Conservation (phyloP, 129 eudicot genomes). For the Flaveria sonorensis region DNA sequence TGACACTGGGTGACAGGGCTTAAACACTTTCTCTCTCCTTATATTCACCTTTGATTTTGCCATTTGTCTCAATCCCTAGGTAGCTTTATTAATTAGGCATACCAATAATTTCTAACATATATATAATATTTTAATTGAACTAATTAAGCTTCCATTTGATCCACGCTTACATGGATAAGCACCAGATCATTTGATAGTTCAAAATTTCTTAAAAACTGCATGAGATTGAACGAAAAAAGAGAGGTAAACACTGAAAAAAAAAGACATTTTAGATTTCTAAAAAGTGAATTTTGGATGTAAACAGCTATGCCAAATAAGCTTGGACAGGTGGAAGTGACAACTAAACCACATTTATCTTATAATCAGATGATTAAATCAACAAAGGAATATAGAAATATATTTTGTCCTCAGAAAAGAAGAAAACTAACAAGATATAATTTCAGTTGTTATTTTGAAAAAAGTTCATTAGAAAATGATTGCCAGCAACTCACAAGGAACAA, state of each 20-base stretch:
- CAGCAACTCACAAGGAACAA: slow-evolving; percentile 7
- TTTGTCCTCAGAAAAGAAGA: neutral
- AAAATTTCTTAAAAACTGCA: neutral
- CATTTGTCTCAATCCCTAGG: neutral
- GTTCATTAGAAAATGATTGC: neutral
- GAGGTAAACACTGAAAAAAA: no score
- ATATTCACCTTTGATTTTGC: neutral
- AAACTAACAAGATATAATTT: neutral
- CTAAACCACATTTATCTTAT: neutral
- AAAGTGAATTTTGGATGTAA: neutral
- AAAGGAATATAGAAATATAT: neutral
- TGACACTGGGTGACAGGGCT: neutral
- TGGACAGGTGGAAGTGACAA: neutral
- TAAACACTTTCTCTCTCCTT: neutral
- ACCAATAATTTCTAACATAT: neutral
- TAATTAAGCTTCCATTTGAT: neutral
- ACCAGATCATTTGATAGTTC: neutral
- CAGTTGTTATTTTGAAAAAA: neutral
- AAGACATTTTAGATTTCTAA: neutral
- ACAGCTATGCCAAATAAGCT: slow-evolving; percentile 1
- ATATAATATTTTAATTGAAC: neutral
- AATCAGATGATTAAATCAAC: neutral
- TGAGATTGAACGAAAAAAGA: neutral
- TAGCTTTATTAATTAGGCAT: neutral
- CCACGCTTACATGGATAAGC: neutral